Evolutionary conservation across 2,329 filamentous ascomycete genomes (phyloP).

Genomic region (Aureobasidium sp.): DNA sequence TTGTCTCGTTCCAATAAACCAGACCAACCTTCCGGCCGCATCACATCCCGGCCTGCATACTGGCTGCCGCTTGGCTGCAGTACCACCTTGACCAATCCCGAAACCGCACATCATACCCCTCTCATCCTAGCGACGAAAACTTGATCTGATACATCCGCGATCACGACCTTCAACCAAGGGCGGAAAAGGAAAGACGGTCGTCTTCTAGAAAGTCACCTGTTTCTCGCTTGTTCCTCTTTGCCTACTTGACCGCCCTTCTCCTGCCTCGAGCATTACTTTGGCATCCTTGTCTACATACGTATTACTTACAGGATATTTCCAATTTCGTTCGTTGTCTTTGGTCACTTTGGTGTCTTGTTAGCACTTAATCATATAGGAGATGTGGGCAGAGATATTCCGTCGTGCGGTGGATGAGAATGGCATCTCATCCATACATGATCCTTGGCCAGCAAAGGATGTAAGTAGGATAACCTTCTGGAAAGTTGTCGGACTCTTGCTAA

Average conservation of each 20-base stretch:
- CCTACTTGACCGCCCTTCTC: constrained; percentile 1
- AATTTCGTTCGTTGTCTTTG: neutral
- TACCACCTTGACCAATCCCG: neutral
- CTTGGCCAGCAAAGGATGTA: constrained; percentile 34
- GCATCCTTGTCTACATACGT: neutral
- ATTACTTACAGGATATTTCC: neutral
- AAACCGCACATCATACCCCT: neutral
- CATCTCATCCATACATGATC: constrained; percentile 24
- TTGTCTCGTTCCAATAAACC: neutral
- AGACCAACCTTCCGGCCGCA: neutral
- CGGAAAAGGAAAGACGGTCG: neutral
- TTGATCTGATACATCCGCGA: neutral
- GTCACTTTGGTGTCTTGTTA: neutral
- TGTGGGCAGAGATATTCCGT: neutral
- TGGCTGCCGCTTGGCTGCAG: constrained; percentile 10
- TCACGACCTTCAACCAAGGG: neutral
- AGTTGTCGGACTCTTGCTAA: neutral
- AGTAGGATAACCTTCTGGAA: constrained; percentile 18
- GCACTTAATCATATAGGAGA: neutral
- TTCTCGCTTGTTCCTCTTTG: neutral
- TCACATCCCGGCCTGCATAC: neutral
- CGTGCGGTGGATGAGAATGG: constrained; percentile 2
- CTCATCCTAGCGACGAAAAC: neutral
- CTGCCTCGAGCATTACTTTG: neutral
- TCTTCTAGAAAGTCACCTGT: constrained; percentile 3